phyloP scores from a whole-genome alignment of 768 basidiomycete genomes.

The Agaricus sinodeliciosus region DNA sequence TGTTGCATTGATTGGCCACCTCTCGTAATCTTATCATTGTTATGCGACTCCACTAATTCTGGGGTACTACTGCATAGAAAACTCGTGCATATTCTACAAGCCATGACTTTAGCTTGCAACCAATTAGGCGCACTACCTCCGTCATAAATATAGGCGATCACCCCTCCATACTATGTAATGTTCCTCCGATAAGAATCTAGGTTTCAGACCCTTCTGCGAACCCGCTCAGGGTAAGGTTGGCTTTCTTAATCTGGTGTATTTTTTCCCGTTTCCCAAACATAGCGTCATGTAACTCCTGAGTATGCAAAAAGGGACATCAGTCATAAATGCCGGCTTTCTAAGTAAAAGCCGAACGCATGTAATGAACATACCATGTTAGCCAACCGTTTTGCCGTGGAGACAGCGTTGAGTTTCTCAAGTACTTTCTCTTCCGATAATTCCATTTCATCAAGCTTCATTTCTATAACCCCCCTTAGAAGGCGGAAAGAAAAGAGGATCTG shows the following conservation, averaged over 20 bases:
- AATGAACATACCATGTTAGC: conserved; percentile 80
- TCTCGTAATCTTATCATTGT: conserved; percentile 8
- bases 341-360: neutral
- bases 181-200: conserved; percentile 5
- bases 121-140: conserved; percentile 3
- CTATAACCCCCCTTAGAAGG: conserved; percentile 27
- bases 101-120: no score
- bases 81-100: no score
- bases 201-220: conserved; percentile 11
- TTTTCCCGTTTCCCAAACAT: conserved; percentile 87
- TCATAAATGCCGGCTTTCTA: neutral
- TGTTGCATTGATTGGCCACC: neutral
- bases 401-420: conserved; percentile 76
- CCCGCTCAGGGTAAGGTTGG: conserved; percentile 16
- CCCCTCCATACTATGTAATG: neutral
- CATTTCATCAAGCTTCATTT: conserved; percentile 72
- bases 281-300: conserved; percentile 77
- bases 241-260: conserved; percentile 63
- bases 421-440: conserved; percentile 73
- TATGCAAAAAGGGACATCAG: neutral
- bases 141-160: conserved; percentile 2
- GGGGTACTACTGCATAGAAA: neutral
- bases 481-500: neutral
- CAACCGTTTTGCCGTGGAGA: conserved; percentile 89
- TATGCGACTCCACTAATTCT: neutral